phyloP scores from a whole-genome alignment of 495 filamentous ascomycete genomes.

The Neurospora cerealis region DNA sequence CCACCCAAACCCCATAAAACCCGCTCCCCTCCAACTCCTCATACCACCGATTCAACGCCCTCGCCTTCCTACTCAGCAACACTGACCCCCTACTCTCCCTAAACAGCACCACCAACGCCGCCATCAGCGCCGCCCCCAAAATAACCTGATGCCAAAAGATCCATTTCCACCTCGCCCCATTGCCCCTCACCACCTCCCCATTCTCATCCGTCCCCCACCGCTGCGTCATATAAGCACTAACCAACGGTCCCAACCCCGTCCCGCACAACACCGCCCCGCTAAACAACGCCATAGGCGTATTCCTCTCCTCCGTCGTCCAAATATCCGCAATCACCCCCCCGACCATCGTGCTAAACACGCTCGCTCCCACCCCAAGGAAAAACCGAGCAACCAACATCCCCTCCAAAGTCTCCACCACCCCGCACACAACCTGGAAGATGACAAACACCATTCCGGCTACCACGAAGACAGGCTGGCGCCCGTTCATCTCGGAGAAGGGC shows the following conservation, averaged over 20 bases:
- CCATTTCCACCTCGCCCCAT: conserved; percentile 62
- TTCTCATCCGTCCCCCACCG: conserved; percentile 17
- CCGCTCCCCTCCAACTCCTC: conserved; percentile 58
- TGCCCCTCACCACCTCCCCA: background rate
- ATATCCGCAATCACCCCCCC: conserved; percentile 88
- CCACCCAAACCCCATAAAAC: conserved; percentile 47
- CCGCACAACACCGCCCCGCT: conserved; percentile 66
- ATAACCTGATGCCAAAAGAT: conserved; percentile 84
- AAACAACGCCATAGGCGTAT: conserved; percentile 86
- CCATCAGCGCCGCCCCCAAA: conserved; percentile 50
- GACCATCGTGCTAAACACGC: conserved; percentile 85
- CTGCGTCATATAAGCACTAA: conserved; percentile 60
- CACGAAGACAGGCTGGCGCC: conserved; percentile 72
- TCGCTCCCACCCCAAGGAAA: conserved; percentile 62
- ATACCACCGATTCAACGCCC: conserved; percentile 68
- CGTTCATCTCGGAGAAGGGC: conserved; percentile 82
- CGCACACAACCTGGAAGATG: conserved; percentile 65
- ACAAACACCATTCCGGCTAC: conserved; percentile 56
- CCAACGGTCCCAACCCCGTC: conserved; percentile 70
- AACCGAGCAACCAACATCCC: conserved; percentile 74
- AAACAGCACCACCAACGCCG: conserved; percentile 54
- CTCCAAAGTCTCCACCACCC: conserved; percentile 56
- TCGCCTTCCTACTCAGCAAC: conserved; percentile 68
- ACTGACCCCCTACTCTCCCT: conserved; percentile 79
- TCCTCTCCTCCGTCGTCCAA: conserved; percentile 67